These are phyloP conservation scores for Saksenaea oblongispora DNA, from an alignment of 371 early-diverging fungal genomes.

Conservation along the genomic window DNA sequence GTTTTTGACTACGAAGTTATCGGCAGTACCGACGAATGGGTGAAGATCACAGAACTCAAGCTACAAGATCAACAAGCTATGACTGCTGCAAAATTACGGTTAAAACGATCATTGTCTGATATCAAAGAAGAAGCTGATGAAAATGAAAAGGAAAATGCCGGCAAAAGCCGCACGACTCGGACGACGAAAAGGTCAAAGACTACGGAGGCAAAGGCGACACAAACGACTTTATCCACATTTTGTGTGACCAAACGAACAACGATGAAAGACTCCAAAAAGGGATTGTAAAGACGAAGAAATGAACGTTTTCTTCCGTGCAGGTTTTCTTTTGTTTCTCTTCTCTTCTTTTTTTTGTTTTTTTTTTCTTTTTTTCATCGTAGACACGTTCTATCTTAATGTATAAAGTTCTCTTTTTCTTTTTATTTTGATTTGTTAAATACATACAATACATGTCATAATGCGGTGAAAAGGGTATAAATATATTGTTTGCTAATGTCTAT, in stretches of 20 bases:
- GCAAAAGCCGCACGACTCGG: slow-evolving; percentile 13
- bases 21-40: slow-evolving; percentile 80
- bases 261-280: neutral
- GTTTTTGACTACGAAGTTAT: slow-evolving; percentile 88
- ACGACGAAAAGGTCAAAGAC: slow-evolving; percentile 9
- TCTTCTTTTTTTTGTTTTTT: neutral
- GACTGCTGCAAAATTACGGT: slow-evolving; percentile 18
- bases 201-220: neutral
- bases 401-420: neutral
- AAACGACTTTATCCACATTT: slow-evolving; percentile 12
- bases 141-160: slow-evolving; percentile 29
- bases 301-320: neutral
- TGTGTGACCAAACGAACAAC: slow-evolving; percentile 10
- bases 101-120: slow-evolving; percentile 31
- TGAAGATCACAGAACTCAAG: slow-evolving; percentile 24
- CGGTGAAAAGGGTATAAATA: neutral
- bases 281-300: neutral
- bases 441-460: slow-evolving; percentile 5
- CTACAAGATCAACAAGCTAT: slow-evolving; percentile 8
- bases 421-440: slow-evolving; percentile 5
- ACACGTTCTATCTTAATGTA: slow-evolving; percentile 1
- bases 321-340: neutral
- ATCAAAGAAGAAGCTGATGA: slow-evolving; percentile 31
- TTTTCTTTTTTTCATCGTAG: neutral
- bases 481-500: slow-evolving; percentile 28